phyloP scores from a whole-genome alignment of 345 rosid species.

The Heritiera fomes region DNA sequence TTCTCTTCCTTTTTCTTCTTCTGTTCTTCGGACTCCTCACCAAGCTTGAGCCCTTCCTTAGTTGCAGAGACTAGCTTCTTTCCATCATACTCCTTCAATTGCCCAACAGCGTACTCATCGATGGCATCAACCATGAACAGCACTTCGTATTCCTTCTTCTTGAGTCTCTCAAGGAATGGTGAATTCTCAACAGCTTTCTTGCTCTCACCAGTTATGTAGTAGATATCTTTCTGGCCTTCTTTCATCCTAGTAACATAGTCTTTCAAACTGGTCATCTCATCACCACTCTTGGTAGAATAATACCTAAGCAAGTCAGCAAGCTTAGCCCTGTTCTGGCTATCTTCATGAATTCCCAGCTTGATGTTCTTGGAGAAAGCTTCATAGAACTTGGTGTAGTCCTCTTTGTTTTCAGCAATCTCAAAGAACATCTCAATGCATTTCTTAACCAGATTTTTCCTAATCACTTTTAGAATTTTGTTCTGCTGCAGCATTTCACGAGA shows the following conservation, averaged over 20 bases:
- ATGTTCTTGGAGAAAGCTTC: conserved; percentile 47
- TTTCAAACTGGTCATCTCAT: conserved; percentile 48
- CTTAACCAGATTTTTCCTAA: conserved; percentile 47
- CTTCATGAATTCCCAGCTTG: conserved; percentile 48
- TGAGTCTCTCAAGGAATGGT: conserved; percentile 19
- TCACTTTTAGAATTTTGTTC: conserved; percentile 49
- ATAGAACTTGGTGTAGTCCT: conserved; percentile 44
- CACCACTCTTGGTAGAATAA: conserved; percentile 44
- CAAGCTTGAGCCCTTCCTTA: conserved; percentile 43
- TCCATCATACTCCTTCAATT: conserved; percentile 22
- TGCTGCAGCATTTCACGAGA: conserved; percentile 49
- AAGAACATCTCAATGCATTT: conserved; percentile 50
- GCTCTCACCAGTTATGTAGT: conserved; percentile 57
- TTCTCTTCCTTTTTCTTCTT: conserved; percentile 38
- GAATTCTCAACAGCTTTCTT: conserved; percentile 27
- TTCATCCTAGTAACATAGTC: conserved; percentile 70
- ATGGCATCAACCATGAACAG: conserved; percentile 23
- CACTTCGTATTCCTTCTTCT: conserved; percentile 17
- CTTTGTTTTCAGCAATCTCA: conserved; percentile 48
- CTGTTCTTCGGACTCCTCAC: conserved; percentile 44
- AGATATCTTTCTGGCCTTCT: conserved; percentile 61
- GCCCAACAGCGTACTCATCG: conserved; percentile 22
- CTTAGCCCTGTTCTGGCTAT: conserved; percentile 41
- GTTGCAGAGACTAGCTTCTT: conserved; percentile 24
- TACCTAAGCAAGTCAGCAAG: conserved; percentile 36